Base-by-base conservation (phyloP, 2,329 filamentous ascomycete genomes). In the Fusarium sp. region DNA sequence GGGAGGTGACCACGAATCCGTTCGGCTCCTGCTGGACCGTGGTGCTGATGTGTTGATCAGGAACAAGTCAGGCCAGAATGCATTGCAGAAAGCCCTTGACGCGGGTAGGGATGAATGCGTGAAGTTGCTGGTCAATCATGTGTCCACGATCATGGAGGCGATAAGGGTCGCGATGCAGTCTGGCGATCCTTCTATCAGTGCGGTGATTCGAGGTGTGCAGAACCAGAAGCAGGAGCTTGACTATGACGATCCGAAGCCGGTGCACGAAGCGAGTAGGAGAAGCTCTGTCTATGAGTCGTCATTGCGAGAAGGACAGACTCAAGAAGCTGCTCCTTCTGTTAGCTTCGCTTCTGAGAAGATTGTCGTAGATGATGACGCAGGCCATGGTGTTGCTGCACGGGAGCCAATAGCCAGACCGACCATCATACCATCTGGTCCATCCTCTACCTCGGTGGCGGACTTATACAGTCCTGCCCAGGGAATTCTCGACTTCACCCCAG, bases 111-210 rank as follows among this genome's bases (percentile, higher is more conserved):
- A 67, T 1, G 75, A 76, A 17, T 75, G 74, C 5, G 75, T 80
- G 25, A 71, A 67, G 35, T 77, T 78, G 46, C 61, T 82, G 7
- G 69, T 80, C 5, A 69, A 76, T 11, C 75, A 76, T 3, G 78
- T 69, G 1, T 69, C 65, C 3, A 37, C 14, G 1, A 37, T 68
- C 5, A 52, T 68, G 60, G 50, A 66, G 3, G 60, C 65, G 5
- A 36, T 68, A n/a, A 66, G 55, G 6, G 21, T 40, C 11, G 65
- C 65, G 8, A 46, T 68, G 39, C 21, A 36, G 14, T 65, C 55
- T 5, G 65, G 65, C 0, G 65, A 68, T 47, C 42, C 60, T 33
- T 35, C 46, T 11, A 36, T 68, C 6, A 23, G 55, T 4, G 65
- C 65, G 3, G 65, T 68, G 17, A 41, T 68, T 20, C 50, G 65